Percentiles rank a stretch among this genome's conserved stretches.
Conservation (phyloP, 257 asterid genomes). For the Nicotiana obtusifolia region DNA sequence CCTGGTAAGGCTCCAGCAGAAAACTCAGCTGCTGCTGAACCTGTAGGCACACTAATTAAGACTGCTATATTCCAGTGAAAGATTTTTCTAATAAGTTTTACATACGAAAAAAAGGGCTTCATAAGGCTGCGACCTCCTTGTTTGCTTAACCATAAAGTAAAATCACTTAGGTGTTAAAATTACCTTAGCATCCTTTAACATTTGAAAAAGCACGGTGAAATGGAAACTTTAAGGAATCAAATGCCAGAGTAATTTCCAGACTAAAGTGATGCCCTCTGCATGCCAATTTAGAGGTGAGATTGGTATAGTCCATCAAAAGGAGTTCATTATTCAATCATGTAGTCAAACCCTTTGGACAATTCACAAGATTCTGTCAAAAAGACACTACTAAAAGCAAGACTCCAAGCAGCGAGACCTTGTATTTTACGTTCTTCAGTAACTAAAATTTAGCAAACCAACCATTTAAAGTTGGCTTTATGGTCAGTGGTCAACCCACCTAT, state of each 20-base stretch:
- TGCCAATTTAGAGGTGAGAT: background rate
- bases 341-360: background rate
- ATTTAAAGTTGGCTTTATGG: background rate
- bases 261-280: background rate
- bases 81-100: constrained; percentile 8
- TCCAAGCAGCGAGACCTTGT: background rate
- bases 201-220: background rate
- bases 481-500: background rate
- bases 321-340: background rate
- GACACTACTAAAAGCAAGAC: background rate
- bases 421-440: background rate
- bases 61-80: constrained; percentile 7
- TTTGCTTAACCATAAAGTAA: background rate
- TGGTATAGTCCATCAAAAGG: background rate
- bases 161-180: background rate
- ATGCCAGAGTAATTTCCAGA: background rate
- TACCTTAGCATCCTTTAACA: background rate
- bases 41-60: constrained; percentile 31
- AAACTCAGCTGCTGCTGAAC: constrained; percentile 94
- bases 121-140: background rate
- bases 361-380: background rate
- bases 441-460: background rate
- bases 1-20: constrained; percentile 88
- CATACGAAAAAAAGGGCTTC: background rate
- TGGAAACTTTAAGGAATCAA: background rate